phyloP scores from a whole-genome alignment of 176 grass and related monocot genomes.

The Carex parvula region DNA sequence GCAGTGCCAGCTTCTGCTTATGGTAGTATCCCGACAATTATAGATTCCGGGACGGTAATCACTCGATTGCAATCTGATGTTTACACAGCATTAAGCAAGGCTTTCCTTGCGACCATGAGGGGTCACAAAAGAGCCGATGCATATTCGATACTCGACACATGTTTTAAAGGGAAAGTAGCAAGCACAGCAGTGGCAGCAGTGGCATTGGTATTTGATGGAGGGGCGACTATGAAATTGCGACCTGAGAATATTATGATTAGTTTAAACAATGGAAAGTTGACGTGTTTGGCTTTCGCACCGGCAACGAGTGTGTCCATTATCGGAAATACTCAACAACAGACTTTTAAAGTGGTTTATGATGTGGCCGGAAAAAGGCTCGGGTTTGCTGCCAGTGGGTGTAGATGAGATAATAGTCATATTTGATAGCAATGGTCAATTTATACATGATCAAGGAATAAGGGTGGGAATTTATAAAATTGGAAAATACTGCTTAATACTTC shows the following conservation, averaged over 20 bases:
- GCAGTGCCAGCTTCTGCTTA: constrained; percentile 11
- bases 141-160: constrained; percentile 40
- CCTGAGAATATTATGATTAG: constrained; percentile 33
- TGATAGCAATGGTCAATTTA: neutral
- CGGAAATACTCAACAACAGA: constrained; percentile 45
- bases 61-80: constrained; percentile 28
- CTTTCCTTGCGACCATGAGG: constrained; percentile 11
- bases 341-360: constrained; percentile 37
- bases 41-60: constrained; percentile 40
- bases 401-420: neutral
- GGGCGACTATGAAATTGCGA: constrained; percentile 28
- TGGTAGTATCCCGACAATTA: constrained; percentile 20
- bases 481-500: neutral
- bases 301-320: constrained; percentile 22
- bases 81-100: constrained; percentile 34
- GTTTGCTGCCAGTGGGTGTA: constrained; percentile 28
- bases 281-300: constrained; percentile 37
- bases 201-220: constrained; percentile 32
- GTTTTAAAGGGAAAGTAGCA: constrained; percentile 27
- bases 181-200: constrained; percentile 14
- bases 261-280: constrained; percentile 19
- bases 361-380: constrained; percentile 28
- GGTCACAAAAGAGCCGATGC: neutral
- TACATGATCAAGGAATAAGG: constrained; percentile 1
- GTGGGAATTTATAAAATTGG: neutral